Evolutionary conservation across 495 filamentous ascomycete species (phyloP).

Genomic region (Aspergillus wentii): DNA sequence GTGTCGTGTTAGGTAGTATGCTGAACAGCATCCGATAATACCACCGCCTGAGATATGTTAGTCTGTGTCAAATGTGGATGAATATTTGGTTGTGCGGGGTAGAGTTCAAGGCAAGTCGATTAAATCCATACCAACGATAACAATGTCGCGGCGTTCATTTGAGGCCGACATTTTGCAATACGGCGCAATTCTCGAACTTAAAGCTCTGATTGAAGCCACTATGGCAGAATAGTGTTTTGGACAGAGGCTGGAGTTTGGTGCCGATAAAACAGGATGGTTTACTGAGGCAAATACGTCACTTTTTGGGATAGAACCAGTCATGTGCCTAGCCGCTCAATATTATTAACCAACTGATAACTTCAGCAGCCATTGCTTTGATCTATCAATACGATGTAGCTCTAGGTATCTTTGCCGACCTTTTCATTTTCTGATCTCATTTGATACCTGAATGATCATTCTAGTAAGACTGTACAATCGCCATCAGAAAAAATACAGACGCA

Average conservation of each 20-base stretch:
- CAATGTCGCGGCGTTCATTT: conserved; percentile 53
- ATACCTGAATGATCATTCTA: not conserved
- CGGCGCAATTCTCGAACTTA: conserved; percentile 14
- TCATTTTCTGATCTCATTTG: not conserved
- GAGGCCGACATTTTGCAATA: conserved; percentile 29
- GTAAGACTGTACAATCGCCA: not conserved
- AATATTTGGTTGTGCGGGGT: conserved; percentile 21
- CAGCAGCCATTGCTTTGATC: not conserved
- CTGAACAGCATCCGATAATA: conserved; percentile 90
- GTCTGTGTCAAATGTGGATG: conserved; percentile 5
- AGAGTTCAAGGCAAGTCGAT: conserved; percentile 8
- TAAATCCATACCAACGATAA: conserved; percentile 52
- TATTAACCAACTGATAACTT: not conserved
- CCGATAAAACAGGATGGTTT: not conserved
- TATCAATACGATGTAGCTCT: no score
- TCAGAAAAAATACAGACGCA: no score
- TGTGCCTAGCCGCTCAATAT: conserved; percentile 11
- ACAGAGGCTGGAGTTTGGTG: not conserved
- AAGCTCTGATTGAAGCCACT: conserved; percentile 24
- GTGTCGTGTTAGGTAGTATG: conserved; percentile 91
- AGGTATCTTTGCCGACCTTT: not conserved
- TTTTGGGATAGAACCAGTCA: conserved; percentile 19
- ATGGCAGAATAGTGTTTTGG: conserved; percentile 3
- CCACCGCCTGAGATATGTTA: conserved; percentile 65
- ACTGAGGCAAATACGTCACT: conserved; percentile 12